Evolutionary conservation across 257 asterid genomes (phyloP).

Genomic region (Nicotiana attenuata): DNA sequence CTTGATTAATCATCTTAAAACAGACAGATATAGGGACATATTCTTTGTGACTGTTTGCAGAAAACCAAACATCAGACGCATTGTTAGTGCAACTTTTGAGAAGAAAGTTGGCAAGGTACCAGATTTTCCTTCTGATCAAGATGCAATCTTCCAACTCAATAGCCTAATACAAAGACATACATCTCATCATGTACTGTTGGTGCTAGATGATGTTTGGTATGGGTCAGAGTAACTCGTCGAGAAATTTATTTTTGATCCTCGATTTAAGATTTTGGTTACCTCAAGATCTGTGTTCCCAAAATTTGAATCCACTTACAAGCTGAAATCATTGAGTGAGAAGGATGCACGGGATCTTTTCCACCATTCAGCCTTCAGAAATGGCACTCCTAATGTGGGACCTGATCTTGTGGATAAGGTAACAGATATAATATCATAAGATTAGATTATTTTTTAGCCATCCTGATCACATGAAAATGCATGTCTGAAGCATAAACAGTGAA

Average conservation of each 20-base stretch:
- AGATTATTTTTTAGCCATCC: background rate
- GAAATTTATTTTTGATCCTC: slow-evolving; percentile 13
- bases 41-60: slow-evolving; percentile 26
- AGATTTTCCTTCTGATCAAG: slow-evolving; percentile 21
- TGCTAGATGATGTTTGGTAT: slow-evolving; percentile 36
- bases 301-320: slow-evolving; percentile 20
- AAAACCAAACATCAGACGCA: slow-evolving; percentile 16
- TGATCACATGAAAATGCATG: background rate
- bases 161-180: background rate
- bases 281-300: slow-evolving; percentile 25
- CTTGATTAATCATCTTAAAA: background rate
- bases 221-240: slow-evolving; percentile 21
- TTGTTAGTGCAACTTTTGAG: slow-evolving; percentile 23
- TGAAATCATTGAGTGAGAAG: slow-evolving; percentile 19
- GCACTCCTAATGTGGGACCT: slow-evolving; percentile 9
- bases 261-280: slow-evolving; percentile 29
- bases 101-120: slow-evolving; percentile 1
- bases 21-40: slow-evolving; percentile 21
- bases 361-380: slow-evolving; percentile 23
- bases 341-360: slow-evolving; percentile 25
- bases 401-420: slow-evolving; percentile 32
- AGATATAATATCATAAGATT: background rate
- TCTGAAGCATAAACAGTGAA: no score
- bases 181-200: slow-evolving; percentile 19
- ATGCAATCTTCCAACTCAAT: slow-evolving; percentile 22